These are phyloP conservation scores for Paraleonurus japonicus DNA, from an alignment of 257 asterid genomes.

Conservation along the genomic window DNA sequence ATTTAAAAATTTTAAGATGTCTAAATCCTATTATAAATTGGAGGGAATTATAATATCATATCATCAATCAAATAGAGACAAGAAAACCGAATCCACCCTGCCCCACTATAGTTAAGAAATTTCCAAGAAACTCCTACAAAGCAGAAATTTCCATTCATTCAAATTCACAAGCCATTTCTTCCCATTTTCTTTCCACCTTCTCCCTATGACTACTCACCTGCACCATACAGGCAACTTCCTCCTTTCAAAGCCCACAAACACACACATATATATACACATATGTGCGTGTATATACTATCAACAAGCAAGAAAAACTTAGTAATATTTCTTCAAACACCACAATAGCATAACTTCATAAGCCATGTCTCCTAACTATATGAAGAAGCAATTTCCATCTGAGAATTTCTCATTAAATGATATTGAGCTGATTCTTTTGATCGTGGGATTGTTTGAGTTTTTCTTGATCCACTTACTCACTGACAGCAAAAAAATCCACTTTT, in stretches of 20 bases:
- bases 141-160: conserved; percentile 22
- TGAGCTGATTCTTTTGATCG: conserved; percentile 27
- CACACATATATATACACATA: not conserved
- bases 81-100: conserved; percentile 22
- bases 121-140: conserved; percentile 10
- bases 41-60: not conserved
- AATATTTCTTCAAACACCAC: conserved; percentile 7
- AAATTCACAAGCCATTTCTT: conserved; percentile 6
- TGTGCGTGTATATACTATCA: not conserved
- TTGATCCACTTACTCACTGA: conserved; percentile 27
- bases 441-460: conserved; percentile 41
- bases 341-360: conserved; percentile 14
- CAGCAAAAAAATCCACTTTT: conserved; percentile 32
- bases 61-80: conserved; percentile 18
- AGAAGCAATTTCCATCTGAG: conserved; percentile 29
- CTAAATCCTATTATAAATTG: not conserved
- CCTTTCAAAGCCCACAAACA: conserved; percentile 10
- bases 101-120: conserved; percentile 21
- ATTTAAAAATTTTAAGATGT: no score
- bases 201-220: conserved; percentile 27
- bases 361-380: conserved; percentile 27
- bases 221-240: conserved; percentile 39
- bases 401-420: conserved; percentile 23
- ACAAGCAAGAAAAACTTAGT: conserved; percentile 8
- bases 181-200: conserved; percentile 26